phyloP scores from a whole-genome alignment of 345 rosid species.

The Gossypium bickii region DNA sequence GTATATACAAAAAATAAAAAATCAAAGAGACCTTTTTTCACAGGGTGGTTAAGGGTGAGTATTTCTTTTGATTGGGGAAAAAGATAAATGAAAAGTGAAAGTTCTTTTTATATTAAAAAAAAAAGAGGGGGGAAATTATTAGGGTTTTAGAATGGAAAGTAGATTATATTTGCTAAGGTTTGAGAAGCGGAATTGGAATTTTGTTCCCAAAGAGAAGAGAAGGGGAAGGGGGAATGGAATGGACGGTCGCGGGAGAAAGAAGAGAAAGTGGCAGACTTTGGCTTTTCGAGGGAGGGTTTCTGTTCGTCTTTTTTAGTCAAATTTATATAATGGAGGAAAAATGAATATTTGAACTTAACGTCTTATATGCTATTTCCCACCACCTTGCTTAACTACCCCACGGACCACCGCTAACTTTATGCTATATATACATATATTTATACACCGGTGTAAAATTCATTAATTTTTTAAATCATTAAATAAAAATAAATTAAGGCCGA shows the following conservation, averaged over 20 bases:
- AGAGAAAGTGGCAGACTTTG: neutral
- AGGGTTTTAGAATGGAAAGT: neutral
- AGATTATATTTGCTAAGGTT: neutral
- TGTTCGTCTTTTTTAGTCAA: neutral
- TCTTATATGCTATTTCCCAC: constrained; percentile 20
- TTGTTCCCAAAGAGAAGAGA: too few relatives aligned
- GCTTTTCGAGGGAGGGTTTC: constrained; percentile 4
- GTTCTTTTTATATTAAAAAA: neutral
- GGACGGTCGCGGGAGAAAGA: constrained; percentile 1
- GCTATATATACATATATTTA: too few relatives aligned
- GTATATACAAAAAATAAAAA: neutral
- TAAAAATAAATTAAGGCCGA: too few relatives aligned
- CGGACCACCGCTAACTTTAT: too few relatives aligned
- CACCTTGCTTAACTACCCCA: neutral
- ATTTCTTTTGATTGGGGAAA: neutral
- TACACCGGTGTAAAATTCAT: too few relatives aligned
- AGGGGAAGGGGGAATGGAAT: too few relatives aligned
- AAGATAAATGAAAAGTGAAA: neutral
- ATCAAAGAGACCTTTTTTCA: neutral
- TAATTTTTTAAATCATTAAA: too few relatives aligned
- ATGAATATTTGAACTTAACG: constrained; percentile 30
- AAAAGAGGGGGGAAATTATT: neutral
- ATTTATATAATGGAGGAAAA: neutral
- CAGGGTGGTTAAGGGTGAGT: neutral
- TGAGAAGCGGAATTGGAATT: neutral